Evolutionary conservation across 805 yeast species (phyloP), one percentile per base, ranked within the genome.

Genomic region (Wickerhamomyces hampshirensis): DNA sequence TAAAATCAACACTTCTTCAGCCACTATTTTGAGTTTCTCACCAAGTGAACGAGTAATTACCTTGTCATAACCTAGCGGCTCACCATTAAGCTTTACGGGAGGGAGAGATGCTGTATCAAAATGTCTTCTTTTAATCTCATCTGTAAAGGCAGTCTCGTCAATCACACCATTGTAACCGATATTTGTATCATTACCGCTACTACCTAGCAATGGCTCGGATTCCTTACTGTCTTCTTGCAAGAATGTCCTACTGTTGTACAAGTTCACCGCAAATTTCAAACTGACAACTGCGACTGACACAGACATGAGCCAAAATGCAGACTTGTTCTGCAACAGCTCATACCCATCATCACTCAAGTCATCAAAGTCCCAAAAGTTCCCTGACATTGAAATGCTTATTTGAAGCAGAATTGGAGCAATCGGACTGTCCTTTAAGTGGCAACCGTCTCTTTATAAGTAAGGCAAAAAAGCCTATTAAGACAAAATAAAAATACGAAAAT

Each of bases 341-440:
- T 78, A 63, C 5, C 72, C 72, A 49, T 82, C 76, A 12, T 51
- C 50, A 1, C 81, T 71, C 28, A 80, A 51, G 53, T 80, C 87
- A 49, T 80, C 87, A 40, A 69, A 75, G 43, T 64, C 59, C 86
- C 87, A 80, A n/a, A n/a, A n/a, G n/a, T n/a, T n/a, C n/a, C n/a
- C n/a, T n/a, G n/a, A n/a, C n/a, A n/a, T n/a, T n/a, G n/a, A n/a
- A n/a, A n/a, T n/a, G n/a, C n/a, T n/a, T n/a, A n/a, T n/a, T n/a
- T n/a, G n/a, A n/a, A n/a, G n/a, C n/a, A n/a, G n/a, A n/a, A n/a
- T n/a, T n/a, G n/a, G n/a, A n/a, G n/a, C n/a, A n/a, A n/a, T n/a
- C n/a, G n/a, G n/a, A n/a, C n/a, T n/a, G n/a, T n/a, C n/a, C n/a
- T n/a, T n/a, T n/a, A n/a, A n/a, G n/a, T n/a, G n/a, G n/a, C n/a